Percentiles rank a stretch among this genome's conserved stretches.
Evolutionary conservation across 176 grass and related monocot genomes (phyloP).

Genomic region (Saccharum officinarum): DNA sequence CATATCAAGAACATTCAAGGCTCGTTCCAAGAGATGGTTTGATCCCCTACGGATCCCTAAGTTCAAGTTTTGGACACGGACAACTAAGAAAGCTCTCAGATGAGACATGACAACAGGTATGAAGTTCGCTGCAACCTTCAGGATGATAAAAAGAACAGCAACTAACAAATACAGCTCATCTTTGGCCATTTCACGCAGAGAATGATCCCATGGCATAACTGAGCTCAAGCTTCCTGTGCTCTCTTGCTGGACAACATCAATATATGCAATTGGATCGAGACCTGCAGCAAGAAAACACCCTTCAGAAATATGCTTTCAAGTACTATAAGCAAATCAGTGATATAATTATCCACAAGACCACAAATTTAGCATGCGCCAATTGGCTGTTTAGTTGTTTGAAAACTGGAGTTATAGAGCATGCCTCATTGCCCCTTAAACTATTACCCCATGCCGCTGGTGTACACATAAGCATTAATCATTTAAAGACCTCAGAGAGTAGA

Average conservation of each 20-base stretch:
- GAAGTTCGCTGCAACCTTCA: conserved; percentile 29
- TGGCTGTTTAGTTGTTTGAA: conserved; percentile 8
- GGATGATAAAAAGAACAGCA: conserved; percentile 53
- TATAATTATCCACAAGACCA: neutral
- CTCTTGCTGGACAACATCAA: conserved; percentile 51
- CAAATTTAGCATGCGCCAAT: neutral
- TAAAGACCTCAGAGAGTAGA: neutral
- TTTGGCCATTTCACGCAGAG: conserved; percentile 38
- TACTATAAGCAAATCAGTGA: neutral
- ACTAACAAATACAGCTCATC: conserved; percentile 48
- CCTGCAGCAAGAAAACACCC: conserved; percentile 39
- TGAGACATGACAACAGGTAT: conserved; percentile 32
- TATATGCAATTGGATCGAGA: conserved; percentile 53
- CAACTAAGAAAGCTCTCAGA: conserved; percentile 55
- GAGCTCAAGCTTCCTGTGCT: conserved; percentile 37
- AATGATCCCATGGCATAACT: conserved; percentile 1
- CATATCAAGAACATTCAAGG: conserved; percentile 45
- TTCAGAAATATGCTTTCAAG: conserved; percentile 23
- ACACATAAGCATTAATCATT: conserved; percentile 23
- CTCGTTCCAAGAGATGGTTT: conserved; percentile 56
- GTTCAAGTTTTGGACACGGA: conserved; percentile 40
- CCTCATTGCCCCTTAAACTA: neutral
- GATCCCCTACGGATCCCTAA: conserved; percentile 46
- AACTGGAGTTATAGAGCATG: neutral
- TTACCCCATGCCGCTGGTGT: neutral